Percentiles rank a stretch among this genome's conserved stretches.
Conservation (phyloP, 306 rosid species). For the Vigna nakashimae region DNA sequence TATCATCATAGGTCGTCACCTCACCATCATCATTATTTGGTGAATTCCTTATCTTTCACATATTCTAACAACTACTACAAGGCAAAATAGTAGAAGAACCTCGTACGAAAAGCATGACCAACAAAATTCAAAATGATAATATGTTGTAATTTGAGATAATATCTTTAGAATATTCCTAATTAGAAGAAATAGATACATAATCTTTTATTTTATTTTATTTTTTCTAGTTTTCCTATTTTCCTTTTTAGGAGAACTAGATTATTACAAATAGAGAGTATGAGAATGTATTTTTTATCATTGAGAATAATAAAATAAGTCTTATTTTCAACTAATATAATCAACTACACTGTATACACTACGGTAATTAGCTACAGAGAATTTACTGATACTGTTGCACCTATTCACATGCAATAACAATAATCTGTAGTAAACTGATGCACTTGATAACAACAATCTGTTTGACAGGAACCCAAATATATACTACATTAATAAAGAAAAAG, state of each 20-base stretch:
- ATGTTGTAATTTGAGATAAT: neutral
- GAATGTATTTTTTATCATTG: no score
- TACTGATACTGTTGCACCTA: slow-evolving; percentile 2
- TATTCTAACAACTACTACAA: neutral
- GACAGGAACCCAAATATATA: neutral
- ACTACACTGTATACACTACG: neutral
- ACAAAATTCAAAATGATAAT: neutral
- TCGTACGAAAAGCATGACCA: neutral
- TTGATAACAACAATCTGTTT: neutral
- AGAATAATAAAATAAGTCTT: no score
- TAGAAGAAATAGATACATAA: no score
- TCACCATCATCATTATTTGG: neutral
- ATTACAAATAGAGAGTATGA: no score
- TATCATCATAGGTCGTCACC: neutral
- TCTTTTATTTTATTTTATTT: no score
- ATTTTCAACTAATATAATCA: neutral
- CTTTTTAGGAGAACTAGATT: no score
- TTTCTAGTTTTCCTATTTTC: no score
- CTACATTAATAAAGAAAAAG: neutral
- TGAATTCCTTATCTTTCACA: neutral
- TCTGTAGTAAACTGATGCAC: neutral
- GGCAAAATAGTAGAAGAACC: neutral
- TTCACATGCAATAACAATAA: neutral
- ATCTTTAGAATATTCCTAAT: no score
- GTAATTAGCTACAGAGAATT: neutral